Evolutionary conservation across 2,329 filamentous ascomycete species (phyloP), one percentile per base, ranked within the genome.

Genomic region (Alternaria sp.): DNA sequence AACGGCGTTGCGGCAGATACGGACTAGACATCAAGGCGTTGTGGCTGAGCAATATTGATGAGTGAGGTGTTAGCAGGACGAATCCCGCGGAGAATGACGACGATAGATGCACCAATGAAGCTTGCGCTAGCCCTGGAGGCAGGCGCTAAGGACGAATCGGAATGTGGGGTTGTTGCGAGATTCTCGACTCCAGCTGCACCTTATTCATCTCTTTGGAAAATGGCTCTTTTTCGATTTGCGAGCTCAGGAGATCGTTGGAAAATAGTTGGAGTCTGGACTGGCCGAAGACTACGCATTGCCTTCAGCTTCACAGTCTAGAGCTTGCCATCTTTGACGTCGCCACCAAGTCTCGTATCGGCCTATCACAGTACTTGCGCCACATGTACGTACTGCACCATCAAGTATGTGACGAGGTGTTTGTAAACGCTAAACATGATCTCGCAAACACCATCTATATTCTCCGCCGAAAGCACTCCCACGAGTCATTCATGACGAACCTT

Each of bases 41-140:
- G 25, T 64, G 61, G 63, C 62, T 64, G 60, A 65, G 64, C 43
- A 57, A 15, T 58, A 57, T 58, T 55, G 59, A 59, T 55, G 56
- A 62, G 55, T 54, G 57, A 59, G 52, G 59, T 43, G 58, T 44
- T 40, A 17, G 54, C 47, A 15, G 36, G 17, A 57, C 54, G 7
- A 12, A 13, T 30, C 30, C 25, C 49, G 23, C 52, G 52, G 30
- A 12, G 46, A 2, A 44, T 28, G 43, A 26, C 47, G 44, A 36
- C 1, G 30, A 23, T 11, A 25, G 51, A 40, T 52, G 49, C 49
- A 13, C 58, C 55, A 47, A 30, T 47, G 25, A 47, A n/a, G 47
- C 28, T 28, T 32, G 49, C 58, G 43, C 54, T 49, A 44, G 21
- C 21, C 21, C 21, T 21, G 21, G 21, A 21, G 50, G 51, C 52